Conservation (phyloP, 192 early-diverging fungal species). For the Gigaspora rosea region DNA sequence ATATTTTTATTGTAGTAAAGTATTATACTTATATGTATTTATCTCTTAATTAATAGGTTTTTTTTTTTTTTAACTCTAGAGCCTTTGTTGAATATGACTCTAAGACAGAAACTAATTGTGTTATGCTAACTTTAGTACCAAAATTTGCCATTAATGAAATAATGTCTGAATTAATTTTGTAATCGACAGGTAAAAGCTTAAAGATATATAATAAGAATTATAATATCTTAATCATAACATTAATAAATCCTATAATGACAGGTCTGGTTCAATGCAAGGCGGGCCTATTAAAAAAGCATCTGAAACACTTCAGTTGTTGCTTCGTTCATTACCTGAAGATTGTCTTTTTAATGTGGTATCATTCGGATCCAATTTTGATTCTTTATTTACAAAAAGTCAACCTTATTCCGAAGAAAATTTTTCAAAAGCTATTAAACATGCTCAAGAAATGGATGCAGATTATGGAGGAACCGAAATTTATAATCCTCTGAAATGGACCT, state of each 20-base stretch:
- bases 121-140: too few species aligned
- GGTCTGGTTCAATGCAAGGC: constrained; percentile 58
- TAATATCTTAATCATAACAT: background rate
- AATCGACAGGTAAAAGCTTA: constrained; percentile 39
- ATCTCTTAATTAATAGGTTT: background rate
- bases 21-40: too few species aligned
- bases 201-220: background rate
- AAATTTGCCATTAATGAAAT: too few species aligned
- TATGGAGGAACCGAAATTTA: too few species aligned
- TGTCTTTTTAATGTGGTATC: constrained; percentile 53
- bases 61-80: background rate
- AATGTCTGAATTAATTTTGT: background rate
- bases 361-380: constrained; percentile 40
- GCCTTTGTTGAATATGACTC: constrained; percentile 42
- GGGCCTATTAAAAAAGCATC: constrained; percentile 40
- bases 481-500: background rate
- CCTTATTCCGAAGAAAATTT: constrained; percentile 44
- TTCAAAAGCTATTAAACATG: constrained; percentile 36
- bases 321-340: constrained; percentile 48
- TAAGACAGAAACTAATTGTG: too few species aligned
- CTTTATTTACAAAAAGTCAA: constrained; percentile 43
- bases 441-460: background rate
- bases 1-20: too few species aligned
- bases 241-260: background rate
- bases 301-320: constrained; percentile 31